A percentile compares a stretch with the other conserved stretches of the same genome.
Evolutionary conservation across 805 yeast species (phyloP).

Genomic region (Tetrapisispora namnaoensis): DNA sequence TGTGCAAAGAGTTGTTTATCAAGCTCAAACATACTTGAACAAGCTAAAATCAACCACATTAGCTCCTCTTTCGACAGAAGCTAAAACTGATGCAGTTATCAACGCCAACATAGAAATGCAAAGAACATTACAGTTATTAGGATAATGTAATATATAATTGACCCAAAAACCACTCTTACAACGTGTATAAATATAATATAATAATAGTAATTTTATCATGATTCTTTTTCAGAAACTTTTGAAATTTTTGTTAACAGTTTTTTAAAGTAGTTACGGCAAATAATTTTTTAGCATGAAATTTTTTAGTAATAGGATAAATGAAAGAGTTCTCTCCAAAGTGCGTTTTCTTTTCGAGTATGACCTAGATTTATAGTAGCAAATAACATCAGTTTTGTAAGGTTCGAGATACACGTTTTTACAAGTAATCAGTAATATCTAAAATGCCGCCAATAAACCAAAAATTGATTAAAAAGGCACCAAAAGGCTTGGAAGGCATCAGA

Average conservation of each 20-base stretch:
- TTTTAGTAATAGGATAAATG: background rate
- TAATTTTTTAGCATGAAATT: background rate
- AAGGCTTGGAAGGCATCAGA: slow-evolving; percentile 59
- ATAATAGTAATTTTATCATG: too few species aligned
- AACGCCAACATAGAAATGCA: slow-evolving; percentile 68
- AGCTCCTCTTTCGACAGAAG: slow-evolving; percentile 44
- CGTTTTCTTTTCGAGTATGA: too few species aligned
- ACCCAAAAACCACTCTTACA: background rate
- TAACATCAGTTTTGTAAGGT: too few species aligned
- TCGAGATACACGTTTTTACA: too few species aligned
- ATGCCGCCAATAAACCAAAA: slow-evolving; percentile 20
- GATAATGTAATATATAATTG: slow-evolving; percentile 11
- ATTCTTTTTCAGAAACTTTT: too few species aligned
- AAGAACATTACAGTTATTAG: slow-evolving; percentile 50
- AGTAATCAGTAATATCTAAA: background rate
- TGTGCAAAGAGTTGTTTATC: slow-evolving; percentile 39
- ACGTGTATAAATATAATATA: too few species aligned
- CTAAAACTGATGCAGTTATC: slow-evolving; percentile 63
- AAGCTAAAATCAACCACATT: slow-evolving; percentile 47
- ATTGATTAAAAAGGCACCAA: slow-evolving; percentile 47
- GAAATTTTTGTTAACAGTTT: too few species aligned
- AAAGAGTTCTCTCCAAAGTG: too few species aligned
- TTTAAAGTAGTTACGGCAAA: too few species aligned
- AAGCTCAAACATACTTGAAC: slow-evolving; percentile 52
- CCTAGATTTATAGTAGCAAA: too few species aligned